Evolutionary conservation across 495 filamentous ascomycete genomes (phyloP).

Genomic region (Daldinia vernicosa): DNA sequence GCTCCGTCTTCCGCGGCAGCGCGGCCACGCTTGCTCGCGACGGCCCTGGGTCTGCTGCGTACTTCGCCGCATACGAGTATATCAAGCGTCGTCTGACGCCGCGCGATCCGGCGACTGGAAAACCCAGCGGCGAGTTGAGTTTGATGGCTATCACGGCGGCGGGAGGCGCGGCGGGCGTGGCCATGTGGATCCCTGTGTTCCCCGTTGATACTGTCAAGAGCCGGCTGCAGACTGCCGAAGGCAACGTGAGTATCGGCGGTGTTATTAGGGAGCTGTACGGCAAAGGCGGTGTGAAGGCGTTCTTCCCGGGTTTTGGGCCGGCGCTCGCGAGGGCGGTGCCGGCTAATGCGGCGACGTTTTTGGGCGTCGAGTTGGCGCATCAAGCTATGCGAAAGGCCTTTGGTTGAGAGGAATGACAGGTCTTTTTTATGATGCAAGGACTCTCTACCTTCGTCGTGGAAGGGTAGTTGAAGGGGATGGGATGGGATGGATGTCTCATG

Average conservation of each 20-base stretch:
- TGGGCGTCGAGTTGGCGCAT: conserved; percentile 83
- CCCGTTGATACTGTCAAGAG: conserved; percentile 97
- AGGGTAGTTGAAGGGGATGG: not conserved
- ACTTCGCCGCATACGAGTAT: conserved; percentile 97
- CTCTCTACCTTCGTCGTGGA: not conserved
- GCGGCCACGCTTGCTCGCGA: conserved; percentile 93
- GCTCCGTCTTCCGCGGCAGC: conserved; percentile 89
- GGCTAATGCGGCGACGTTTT: conserved; percentile 80
- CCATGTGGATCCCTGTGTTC: conserved; percentile 99
- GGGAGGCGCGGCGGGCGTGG: conserved; percentile 89
- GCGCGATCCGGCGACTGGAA: conserved; percentile 76
- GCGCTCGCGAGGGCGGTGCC: conserved; percentile 93
- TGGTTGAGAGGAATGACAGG: conserved; percentile 39
- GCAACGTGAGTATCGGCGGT: conserved; percentile 81
- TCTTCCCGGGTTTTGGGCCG: conserved; percentile 97
- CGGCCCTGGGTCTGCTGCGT: conserved; percentile 89
- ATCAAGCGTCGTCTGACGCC: conserved; percentile 91
- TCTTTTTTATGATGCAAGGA: not conserved
- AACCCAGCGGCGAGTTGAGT: conserved; percentile 76
- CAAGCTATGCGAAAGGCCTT: conserved; percentile 83
- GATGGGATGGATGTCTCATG: not conserved
- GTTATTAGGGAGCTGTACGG: conserved; percentile 81
- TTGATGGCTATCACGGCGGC: conserved; percentile 84
- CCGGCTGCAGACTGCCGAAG: conserved; percentile 89
- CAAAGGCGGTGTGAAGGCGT: conserved; percentile 85